Evolutionary conservation across 768 basidiomycete species (phyloP), one percentile per base, ranked within the genome.

Genomic region (Rubroboletus satanas): DNA sequence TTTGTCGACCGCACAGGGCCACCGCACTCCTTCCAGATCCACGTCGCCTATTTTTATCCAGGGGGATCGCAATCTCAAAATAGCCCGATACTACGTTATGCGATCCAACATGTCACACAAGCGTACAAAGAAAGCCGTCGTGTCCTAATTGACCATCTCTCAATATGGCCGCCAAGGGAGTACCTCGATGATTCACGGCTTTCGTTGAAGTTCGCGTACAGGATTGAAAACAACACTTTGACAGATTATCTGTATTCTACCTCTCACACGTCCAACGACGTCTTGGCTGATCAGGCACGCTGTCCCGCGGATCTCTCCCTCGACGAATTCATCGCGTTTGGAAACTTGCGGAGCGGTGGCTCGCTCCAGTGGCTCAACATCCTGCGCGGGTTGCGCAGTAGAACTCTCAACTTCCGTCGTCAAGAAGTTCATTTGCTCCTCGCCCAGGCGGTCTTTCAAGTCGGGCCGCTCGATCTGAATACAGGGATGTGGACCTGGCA

Each of bases 401-500:
- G 41, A 42, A 7, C 41, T 26, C 41, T 42, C 23, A 42, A 42
- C 21, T 2, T 42, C 11, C 21, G 12, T 23, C 10, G 21, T 12
- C 39, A 14, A 2, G 21, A 41, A 2, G 39, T 41, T 2, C 39
- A 41, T 14, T 41, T 11, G 1, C 18, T 41, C 39, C 39, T 41
- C 12, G 11, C 21, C 11, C 12, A 18, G 5, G 21, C 39, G 5
- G 11, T 4, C 11, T 46, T 23, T 32, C 29, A 39, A 26, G 52
- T 47, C 5, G 52, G 52, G n/a, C 60, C 80, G 2, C 50, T 79
- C 5, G 56, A 43, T 38, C n/a, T 18, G 37, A 18, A 45, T 31
- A n/a, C 29, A 5, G 21, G 7, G 7, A 1, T 0, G 4, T 42
- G 41, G 41, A 4, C 2, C 12, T 26, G 41, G 41, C 41, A 42